phyloP scores from a whole-genome alignment of 202 grass and related monocot genomes.

The Saccharum hybrid region DNA sequence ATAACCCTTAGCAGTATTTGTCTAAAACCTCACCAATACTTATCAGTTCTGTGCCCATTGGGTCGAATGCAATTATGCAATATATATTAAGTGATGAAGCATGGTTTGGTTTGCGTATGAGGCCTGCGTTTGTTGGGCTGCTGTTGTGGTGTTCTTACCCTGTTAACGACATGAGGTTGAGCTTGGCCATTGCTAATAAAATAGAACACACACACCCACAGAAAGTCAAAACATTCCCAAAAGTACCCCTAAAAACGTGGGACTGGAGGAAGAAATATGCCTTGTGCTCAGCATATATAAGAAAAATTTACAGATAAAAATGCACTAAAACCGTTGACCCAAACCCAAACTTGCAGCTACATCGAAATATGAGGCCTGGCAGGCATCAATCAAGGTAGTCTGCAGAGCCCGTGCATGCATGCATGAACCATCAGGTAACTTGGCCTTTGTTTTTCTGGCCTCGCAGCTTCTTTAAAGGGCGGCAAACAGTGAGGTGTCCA shows the following conservation, averaged over 20 bases:
- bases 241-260: not conserved
- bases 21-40: not conserved
- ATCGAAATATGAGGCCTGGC: not conserved
- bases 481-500: conserved; percentile 34
- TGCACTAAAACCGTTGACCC: not conserved
- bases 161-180: conserved; percentile 9
- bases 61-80: not conserved
- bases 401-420: conserved; percentile 39
- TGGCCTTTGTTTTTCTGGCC: conserved; percentile 26
- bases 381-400: not conserved
- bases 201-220: not conserved
- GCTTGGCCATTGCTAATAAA: not conserved
- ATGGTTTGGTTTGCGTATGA: too few relatives aligned
- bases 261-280: not conserved
- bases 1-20: not conserved
- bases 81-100: not conserved
- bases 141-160: not conserved
- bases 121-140: conserved; percentile 3
- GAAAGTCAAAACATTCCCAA: conserved; percentile 11
- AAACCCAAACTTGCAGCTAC: not conserved
- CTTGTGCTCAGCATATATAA: not conserved
- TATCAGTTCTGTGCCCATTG: not conserved
- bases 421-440: conserved; percentile 42
- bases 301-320: not conserved
- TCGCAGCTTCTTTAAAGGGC: conserved; percentile 43